phyloP scores from a whole-genome alignment of 495 filamentous ascomycete species.

The Hypoxylon rickii region DNA sequence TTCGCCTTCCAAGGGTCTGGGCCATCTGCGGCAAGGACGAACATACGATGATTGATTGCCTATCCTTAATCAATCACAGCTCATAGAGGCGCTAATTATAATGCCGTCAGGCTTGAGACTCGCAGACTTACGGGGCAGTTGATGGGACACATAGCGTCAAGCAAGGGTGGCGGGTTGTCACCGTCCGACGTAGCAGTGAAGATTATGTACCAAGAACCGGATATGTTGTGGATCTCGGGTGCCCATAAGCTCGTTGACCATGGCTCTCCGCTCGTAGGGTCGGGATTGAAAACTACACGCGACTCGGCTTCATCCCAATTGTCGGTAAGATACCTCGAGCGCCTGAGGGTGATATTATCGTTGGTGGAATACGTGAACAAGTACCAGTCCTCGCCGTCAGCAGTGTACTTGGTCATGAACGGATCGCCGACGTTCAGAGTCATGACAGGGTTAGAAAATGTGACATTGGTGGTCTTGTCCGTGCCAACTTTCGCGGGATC shows the following conservation, averaged over 20 bases:
- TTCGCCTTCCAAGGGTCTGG: conserved; percentile 49
- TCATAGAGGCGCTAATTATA: background rate
- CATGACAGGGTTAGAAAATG: conserved; percentile 43
- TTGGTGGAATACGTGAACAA: conserved; percentile 42
- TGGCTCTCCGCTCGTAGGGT: conserved; percentile 41
- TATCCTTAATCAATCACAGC: conserved; percentile 15
- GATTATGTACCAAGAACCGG: conserved; percentile 55
- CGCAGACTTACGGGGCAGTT: conserved; percentile 50
- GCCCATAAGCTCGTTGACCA: conserved; percentile 56
- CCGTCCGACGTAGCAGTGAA: conserved; percentile 53
- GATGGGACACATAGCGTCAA: conserved; percentile 36
- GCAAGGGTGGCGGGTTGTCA: conserved; percentile 33
- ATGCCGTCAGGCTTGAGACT: too few relatives aligned
- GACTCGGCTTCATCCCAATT: conserved; percentile 52
- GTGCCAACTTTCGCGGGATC: conserved; percentile 33
- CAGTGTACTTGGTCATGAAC: conserved; percentile 33
- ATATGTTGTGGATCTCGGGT: conserved; percentile 53
- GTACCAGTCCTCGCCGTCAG: conserved; percentile 39
- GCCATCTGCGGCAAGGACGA: conserved; percentile 46
- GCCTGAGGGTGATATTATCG: conserved; percentile 39
- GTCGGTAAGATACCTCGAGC: conserved; percentile 41
- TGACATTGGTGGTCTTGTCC: conserved; percentile 40
- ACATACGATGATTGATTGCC: conserved; percentile 58
- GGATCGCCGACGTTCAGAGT: conserved; percentile 37
- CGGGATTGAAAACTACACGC: conserved; percentile 44